Base-by-base conservation (phyloP, 2,329 filamentous ascomycete genomes). In the Endoconidiophora laricicola region DNA sequence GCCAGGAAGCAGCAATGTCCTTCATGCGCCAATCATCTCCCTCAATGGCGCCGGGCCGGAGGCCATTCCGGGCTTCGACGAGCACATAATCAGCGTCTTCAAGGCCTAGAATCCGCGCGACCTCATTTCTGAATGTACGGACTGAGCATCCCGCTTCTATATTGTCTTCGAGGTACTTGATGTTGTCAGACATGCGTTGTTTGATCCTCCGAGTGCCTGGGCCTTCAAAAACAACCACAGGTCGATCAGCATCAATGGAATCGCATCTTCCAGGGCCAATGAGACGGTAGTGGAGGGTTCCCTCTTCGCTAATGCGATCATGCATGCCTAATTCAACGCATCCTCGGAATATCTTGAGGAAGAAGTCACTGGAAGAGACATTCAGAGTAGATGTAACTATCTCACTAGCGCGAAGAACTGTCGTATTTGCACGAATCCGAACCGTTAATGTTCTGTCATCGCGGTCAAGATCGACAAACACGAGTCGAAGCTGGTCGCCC, bases 41-140 rank as follows among this genome's bases (percentile, higher is more conserved):
- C 16, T 50, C 52, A 44, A 53, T 46, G 2, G 52, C 38, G 6
- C 52, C 52, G 18, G 45, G 36, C 3, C 46, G 48, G 23, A 53
- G 47, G 14, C 52, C 52, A 33, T 53, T 53, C n/a, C 26, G 14
- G 5, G 52, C 52, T 24, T 53, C 52, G 9, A 53, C 38, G 18
- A 49, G 23, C 16, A 53, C 26, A 10, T 33, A 23, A 41, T 53
- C 52, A 22, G 52, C 3, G 37, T 53, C 52, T 12, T 49, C 44
- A 18, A 53, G 41, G n/a, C 23, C 22, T 10, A 53, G 45, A 3
- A 47, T 29, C 5, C 36, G 39, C 3, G 52, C 48, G 5, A 53
- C 52, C 1, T 24, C 16, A 1, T 24, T 24, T 23, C 52, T 44
- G n/a, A 53, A 46, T 7, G 47, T 38, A 6, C 41, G 38, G 12